Evolutionary conservation across 352 stramenopile species (phyloP), one percentile per base, ranked within the genome.

Genomic region (Blastocystis sp.): DNA sequence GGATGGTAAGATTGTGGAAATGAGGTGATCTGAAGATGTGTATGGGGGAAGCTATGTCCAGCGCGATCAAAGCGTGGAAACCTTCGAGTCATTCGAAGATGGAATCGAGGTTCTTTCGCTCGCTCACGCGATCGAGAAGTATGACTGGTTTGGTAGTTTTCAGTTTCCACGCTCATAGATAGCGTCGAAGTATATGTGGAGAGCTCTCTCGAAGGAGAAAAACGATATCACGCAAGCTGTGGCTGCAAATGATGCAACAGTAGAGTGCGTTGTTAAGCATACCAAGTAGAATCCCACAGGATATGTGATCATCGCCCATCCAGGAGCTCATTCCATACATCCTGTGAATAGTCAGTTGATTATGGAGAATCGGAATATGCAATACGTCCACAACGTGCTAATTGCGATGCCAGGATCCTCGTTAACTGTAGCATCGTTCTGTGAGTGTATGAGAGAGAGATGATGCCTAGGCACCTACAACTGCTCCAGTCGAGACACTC

Each of bases 231-330:
- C 77, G n/a, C 62, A 54, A 15, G 77, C 77, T 13, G 77, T 88
- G 4, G 77, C 77, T 18, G 23, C 63, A 26, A 88, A 88, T 47
- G 77, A 88, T 43, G 59, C 75, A 50, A 88, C 20, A 45, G 73
- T 84, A 20, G 15, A 15, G 9, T 5, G 0, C 1, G 29, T 20
- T 23, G 9, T 15, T 18, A 5, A 3, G 26, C 9, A 18, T 66
- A 6, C 68, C 18, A 29, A 6, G 18, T 84, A 84, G 73, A 76
- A 64, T 88, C 77, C 77, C 0, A 88, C 77, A 26, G 77, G 77
- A 3, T 88, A 88, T 43, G 77, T 88, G 43, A 88, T 88, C 37
- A 88, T 88, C 55, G 77, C 77, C 15, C 77, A 88, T 45, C 77
- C 77, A 9, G 77, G 77, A 1, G 77, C 66, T n/a, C 68, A 76